phyloP scores from a whole-genome alignment of 2,329 filamentous ascomycete species.

The Emmonsiellopsis sp. region DNA sequence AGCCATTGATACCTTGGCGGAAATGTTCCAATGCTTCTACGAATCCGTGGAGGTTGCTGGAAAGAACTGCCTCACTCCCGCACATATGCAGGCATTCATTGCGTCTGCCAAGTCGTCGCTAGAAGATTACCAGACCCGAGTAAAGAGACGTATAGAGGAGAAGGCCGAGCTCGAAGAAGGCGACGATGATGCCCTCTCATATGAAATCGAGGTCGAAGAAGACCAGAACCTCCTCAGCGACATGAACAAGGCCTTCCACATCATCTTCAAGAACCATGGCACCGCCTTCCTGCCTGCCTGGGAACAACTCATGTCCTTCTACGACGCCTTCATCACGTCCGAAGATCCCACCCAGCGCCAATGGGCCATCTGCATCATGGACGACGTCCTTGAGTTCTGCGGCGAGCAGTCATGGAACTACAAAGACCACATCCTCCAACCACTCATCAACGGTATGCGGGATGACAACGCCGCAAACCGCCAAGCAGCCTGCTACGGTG shows the following conservation, averaged over 20 bases:
- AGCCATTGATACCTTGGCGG: constrained; percentile 87
- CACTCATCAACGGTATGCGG: constrained; percentile 74
- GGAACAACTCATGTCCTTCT: constrained; percentile 77
- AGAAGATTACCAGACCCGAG: constrained; percentile 85
- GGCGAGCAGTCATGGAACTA: constrained; percentile 81
- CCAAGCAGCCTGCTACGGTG: constrained; percentile 91
- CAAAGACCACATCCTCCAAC: constrained; percentile 74
- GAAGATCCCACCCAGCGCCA: constrained; percentile 82
- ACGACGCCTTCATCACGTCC: constrained; percentile 74
- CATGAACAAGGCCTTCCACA: constrained; percentile 99
- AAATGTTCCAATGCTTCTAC: constrained; percentile 99
- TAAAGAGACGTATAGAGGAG: constrained; percentile 74
- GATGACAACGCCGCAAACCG: constrained; percentile 83
- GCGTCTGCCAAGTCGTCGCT: constrained; percentile 75
- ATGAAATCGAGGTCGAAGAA: constrained; percentile 85
- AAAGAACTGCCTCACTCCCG: constrained; percentile 64
- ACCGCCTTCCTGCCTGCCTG: constrained; percentile 74
- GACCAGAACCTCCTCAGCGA: constrained; percentile 94
- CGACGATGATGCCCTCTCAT: constrained; percentile 81
- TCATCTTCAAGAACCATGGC: constrained; percentile 95
- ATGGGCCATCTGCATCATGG: constrained; percentile 98
- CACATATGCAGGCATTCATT: constrained; percentile 82
- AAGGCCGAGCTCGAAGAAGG: constrained; percentile 75
- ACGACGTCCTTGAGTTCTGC: constrained; percentile 96
- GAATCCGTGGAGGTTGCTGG: constrained; percentile 93